These are phyloP conservation scores for Glebionis coronaria DNA, from an alignment of 129 eudicot genomes.

Conservation along the genomic window DNA sequence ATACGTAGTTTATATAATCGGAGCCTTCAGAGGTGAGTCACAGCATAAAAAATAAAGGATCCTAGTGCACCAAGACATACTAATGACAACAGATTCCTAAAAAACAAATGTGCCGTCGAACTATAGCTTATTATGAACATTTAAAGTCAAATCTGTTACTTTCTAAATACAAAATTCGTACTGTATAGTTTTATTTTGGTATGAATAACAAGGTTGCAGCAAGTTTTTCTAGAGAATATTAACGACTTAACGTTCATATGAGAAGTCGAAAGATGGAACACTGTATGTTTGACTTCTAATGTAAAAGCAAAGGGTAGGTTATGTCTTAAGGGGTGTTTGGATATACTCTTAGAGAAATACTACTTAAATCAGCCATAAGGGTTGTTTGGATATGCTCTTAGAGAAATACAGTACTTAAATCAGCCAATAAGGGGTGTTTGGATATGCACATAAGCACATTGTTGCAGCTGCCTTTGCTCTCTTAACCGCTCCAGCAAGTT, in stretches of 20 bases:
- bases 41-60: no score
- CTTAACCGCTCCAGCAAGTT: no score
- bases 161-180: not conserved
- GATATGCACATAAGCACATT: no score
- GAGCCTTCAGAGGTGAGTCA: no score
- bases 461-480: no score
- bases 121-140: not conserved
- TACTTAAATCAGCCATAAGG: no score
- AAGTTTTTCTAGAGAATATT: not conserved
- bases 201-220: not conserved
- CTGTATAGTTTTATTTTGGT: not conserved
- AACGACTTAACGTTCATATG: not conserved
- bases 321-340: no score
- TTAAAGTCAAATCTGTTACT: conserved; percentile 1
- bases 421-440: no score
- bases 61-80: not conserved
- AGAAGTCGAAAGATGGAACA: not conserved
- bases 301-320: conserved; percentile 13
- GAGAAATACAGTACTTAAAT: no score
- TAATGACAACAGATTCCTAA: not conserved
- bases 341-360: no score
- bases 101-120: not conserved
- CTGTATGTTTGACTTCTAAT: conserved; percentile 13
- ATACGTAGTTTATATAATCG: not conserved
- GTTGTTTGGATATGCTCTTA: no score